Evolutionary conservation across 225 moss, liverwort and hornwort genomes (phyloP), one percentile per base, ranked within the genome.

Genomic region (Rhytidiadelphus loreus): DNA sequence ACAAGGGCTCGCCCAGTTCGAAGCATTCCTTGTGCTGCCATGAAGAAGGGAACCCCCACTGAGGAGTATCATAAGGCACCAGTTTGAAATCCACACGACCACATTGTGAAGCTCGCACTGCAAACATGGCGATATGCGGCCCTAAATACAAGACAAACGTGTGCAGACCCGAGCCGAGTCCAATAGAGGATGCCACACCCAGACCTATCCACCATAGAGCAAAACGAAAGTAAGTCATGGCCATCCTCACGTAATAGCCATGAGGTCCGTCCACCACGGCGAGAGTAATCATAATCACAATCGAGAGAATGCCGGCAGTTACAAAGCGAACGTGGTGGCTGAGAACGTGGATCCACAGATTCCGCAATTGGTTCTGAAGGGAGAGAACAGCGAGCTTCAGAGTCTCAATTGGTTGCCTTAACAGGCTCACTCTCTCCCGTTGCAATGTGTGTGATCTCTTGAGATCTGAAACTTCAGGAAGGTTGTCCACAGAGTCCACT

Each of bases 81-180:
- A 92, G 84, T 69, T 98, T 98, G 80, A 98, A 95, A 92, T 98
- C 98, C 74, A 98, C 96, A 77, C 96, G 94, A 69, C 98, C 98
- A 88, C 96, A 98, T 87, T 95, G 94, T 22, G 96, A 91, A 21
- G 96, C 95, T 72, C 90, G 87, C 81, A 98, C 77, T 13, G 98
- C 95, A 80, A 96, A 96, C 95, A 91, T 95, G 76, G 95, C 96
- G 69, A 96, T 92, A 74, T 98, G 98, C 19, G 98, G 98, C 10
- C 96, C 98, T 63, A 98, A 91, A 78, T 96, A 96, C 83, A 98
- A 90, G 68, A 98, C 92, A 87, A 98, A 98, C 5, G 98, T 96
- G 88, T 98, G 98, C 57, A 98, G 90, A 12, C 98, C 98, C 30
- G 96, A 96, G 81, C 98, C 98, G 60, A 98, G 92, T 83, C 98